phyloP scores from a whole-genome alignment of 192 early-diverging fungal species.

The Gonapodya sp. region DNA sequence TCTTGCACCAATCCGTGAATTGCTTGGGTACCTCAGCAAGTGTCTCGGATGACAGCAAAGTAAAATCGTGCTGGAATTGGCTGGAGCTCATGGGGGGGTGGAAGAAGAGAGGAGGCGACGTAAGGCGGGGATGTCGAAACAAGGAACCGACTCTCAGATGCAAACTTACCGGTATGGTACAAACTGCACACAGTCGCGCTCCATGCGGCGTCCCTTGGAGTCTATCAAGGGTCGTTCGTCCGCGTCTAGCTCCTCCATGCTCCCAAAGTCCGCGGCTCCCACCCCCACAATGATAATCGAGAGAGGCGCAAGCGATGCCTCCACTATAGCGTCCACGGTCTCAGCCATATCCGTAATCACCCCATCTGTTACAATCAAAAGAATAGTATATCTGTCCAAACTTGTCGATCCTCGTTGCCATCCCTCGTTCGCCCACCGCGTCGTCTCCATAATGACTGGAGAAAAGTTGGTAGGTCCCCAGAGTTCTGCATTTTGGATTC shows the following conservation, averaged over 20 bases:
- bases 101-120: not conserved
- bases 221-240: slow-evolving; percentile 23
- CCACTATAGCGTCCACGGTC: slow-evolving; percentile 33
- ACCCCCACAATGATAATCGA: slow-evolving; percentile 50
- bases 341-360: slow-evolving; percentile 22
- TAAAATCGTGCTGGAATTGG: slow-evolving; percentile 4
- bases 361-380: slow-evolving; percentile 10
- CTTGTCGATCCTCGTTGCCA: not conserved
- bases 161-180: slow-evolving; percentile 26
- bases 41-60: not conserved
- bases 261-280: slow-evolving; percentile 36
- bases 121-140: too few relatives aligned
- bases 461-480: slow-evolving; percentile 7
- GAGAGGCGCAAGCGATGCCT: slow-evolving; percentile 28
- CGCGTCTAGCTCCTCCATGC: slow-evolving; percentile 38
- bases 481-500: not conserved
- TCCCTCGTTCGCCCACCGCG: not conserved
- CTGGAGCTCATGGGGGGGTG: not conserved
- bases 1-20: not conserved
- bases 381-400: not conserved
- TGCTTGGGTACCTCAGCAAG: slow-evolving; percentile 5
- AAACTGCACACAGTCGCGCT: slow-evolving; percentile 50
- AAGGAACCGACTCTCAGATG: not conserved
- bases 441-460: not conserved
- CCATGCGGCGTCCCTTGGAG: slow-evolving; percentile 16